Conservation (phyloP, 2,329 filamentous ascomycete species). For the Lasiodiplodia theobromae region DNA sequence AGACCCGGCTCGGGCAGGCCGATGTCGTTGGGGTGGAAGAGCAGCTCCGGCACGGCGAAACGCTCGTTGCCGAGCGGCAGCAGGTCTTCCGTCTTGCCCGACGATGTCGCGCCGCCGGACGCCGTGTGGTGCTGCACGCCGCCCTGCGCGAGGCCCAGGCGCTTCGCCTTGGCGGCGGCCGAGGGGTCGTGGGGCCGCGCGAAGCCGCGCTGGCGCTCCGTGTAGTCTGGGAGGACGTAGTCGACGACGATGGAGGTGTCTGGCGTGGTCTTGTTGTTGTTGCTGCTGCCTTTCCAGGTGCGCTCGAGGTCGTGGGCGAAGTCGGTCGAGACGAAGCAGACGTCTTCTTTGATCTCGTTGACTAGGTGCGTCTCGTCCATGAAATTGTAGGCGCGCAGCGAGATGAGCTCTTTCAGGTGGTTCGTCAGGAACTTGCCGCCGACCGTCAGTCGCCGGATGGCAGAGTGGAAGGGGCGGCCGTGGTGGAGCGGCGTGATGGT, state of each 20-base stretch:
- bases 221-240: conserved; percentile 88
- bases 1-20: conserved; percentile 85
- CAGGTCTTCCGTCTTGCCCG: conserved; percentile 77
- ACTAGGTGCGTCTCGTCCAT: conserved; percentile 92
- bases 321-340: conserved; percentile 81
- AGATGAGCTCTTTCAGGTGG: conserved; percentile 87
- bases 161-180: conserved; percentile 61
- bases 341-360: conserved; percentile 93
- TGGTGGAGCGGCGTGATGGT: conserved; percentile 86
- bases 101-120: conserved; percentile 50
- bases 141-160: conserved; percentile 44
- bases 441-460: conserved; percentile 83
- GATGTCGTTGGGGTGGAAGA: conserved; percentile 87
- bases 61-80: conserved; percentile 90
- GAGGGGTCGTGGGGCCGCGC: conserved; percentile 79
- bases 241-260: conserved; percentile 74
- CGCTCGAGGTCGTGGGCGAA: conserved; percentile 80
- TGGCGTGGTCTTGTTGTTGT: conserved; percentile 56
- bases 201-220: conserved; percentile 69
- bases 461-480: conserved; percentile 80
- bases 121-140: neutral
- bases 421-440: conserved; percentile 95
- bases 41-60: conserved; percentile 85
- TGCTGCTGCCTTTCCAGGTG: conserved; percentile 73
- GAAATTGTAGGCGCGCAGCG: conserved; percentile 92